Evolutionary conservation across 352 stramenopile species (phyloP).

Genomic region (Aphanomyces stellatus): DNA sequence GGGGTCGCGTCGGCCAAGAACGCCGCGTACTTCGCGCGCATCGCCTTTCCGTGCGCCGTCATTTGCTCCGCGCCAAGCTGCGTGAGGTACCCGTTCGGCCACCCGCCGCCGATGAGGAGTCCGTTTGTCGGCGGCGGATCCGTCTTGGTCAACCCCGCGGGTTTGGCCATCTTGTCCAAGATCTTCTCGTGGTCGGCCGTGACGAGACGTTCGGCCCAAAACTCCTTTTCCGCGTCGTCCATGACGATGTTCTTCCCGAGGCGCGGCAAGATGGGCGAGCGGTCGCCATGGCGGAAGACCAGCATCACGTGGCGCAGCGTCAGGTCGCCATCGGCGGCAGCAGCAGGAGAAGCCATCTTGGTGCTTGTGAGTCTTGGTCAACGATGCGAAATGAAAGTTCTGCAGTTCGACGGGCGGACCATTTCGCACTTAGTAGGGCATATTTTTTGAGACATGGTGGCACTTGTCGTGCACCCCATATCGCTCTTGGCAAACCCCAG

Average conservation of each 20-base stretch:
- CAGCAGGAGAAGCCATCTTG: no score
- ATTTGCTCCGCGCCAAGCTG: constrained; percentile 63
- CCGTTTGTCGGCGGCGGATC: constrained; percentile 36
- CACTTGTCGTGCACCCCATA: no score
- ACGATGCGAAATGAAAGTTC: no score
- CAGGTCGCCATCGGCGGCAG: constrained; percentile 31
- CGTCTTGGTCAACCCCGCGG: constrained; percentile 36
- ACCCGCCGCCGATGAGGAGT: constrained; percentile 24
- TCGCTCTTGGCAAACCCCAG: no score
- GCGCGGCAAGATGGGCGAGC: constrained; percentile 54
- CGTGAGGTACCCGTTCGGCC: constrained; percentile 51
- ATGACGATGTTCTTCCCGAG: constrained; percentile 44
- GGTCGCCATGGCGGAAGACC: constrained; percentile 76
- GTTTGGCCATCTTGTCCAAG: constrained; percentile 36
- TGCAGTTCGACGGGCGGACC: no score
- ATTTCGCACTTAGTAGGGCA: no score
- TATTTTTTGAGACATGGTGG: no score
- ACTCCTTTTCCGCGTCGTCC: constrained; percentile 44
- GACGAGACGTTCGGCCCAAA: constrained; percentile 50
- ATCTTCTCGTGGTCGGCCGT: constrained; percentile 39
- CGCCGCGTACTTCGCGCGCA: constrained; percentile 39
- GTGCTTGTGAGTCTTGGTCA: no score
- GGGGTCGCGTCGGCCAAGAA: constrained; percentile 29
- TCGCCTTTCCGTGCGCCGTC: constrained; percentile 40
- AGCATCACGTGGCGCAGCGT: constrained; percentile 61